Conservation (phyloP, 177 flowering plant genomes). For the Vitis hybrid region DNA sequence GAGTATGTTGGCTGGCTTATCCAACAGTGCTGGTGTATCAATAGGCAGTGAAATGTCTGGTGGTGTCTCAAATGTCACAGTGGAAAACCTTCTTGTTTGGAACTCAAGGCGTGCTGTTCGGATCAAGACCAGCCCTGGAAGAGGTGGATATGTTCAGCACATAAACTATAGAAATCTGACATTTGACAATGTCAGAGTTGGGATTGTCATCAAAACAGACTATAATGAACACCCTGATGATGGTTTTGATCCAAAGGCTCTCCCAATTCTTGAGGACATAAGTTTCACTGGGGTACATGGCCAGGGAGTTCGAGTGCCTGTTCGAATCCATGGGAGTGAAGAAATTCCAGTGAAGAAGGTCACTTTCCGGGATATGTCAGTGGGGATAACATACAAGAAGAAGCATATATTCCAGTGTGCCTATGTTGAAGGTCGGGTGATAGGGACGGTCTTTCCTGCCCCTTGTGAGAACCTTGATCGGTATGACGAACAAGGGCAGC, state of each 20-base stretch:
- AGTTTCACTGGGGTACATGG: conserved; percentile 78
- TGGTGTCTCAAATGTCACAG: conserved; percentile 80
- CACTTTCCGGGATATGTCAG: conserved; percentile 82
- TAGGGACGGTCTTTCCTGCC: conserved; percentile 78
- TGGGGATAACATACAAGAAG: conserved; percentile 85
- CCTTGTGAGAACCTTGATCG: conserved; percentile 88
- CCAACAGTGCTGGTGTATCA: conserved; percentile 88
- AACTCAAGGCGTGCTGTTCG: conserved; percentile 84
- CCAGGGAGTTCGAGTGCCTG: conserved; percentile 90
- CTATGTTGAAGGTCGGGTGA: conserved; percentile 77
- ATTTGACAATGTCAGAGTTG: conserved; percentile 81
- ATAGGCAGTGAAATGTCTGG: conserved; percentile 99
- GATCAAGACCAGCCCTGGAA: conserved; percentile 86
- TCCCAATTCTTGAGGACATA: conserved; percentile 61
- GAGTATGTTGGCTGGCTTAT: conserved; percentile 9
- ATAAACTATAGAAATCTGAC: conserved; percentile 71
- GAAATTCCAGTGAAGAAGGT: conserved; percentile 79
- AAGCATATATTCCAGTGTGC: conserved; percentile 95
- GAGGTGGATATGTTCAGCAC: conserved; percentile 83
- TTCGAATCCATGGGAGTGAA: conserved; percentile 86
- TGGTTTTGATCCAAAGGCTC: conserved; percentile 67
- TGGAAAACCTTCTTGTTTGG: conserved; percentile 85
- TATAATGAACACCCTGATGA: conserved; percentile 95
- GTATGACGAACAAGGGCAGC: conserved; percentile 61
- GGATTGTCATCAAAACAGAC: conserved; percentile 86